A percentile compares a stretch with the other conserved stretches of the same genome.
Conservation (phyloP, 192 early-diverging fungal species). For the Coemansia sp. region DNA sequence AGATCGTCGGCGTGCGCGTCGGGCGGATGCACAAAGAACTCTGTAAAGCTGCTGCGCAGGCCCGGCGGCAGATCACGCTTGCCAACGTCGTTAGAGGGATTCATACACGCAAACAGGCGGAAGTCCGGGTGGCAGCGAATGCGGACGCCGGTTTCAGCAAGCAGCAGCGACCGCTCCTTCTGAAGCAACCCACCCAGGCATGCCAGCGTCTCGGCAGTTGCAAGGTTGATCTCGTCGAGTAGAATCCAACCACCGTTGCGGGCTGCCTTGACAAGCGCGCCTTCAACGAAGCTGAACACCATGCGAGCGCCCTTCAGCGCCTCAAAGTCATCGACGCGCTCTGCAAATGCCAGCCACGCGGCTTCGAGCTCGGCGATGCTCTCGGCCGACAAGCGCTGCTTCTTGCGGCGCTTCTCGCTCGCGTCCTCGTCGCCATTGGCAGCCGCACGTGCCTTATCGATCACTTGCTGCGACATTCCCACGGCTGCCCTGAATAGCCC, state of each 20-base stretch:
- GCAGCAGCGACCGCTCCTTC: slow-evolving; percentile 77
- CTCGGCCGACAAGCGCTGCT: slow-evolving; percentile 39
- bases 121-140: slow-evolving; percentile 89
- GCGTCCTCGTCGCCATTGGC: slow-evolving; percentile 25
- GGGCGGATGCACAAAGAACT: slow-evolving; percentile 92
- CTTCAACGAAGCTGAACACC: slow-evolving; percentile 94
- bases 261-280: slow-evolving; percentile 87
- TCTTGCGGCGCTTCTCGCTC: slow-evolving; percentile 8
- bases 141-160: slow-evolving; percentile 93
- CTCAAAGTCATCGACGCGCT: slow-evolving; percentile 68
- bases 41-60: slow-evolving; percentile 89
- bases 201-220: slow-evolving; percentile 93
- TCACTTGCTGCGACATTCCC: slow-evolving; percentile 26
- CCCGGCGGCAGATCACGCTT: slow-evolving; percentile 94
- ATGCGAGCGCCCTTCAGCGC: slow-evolving; percentile 60
- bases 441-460: slow-evolving; percentile 9
- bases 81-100: slow-evolving; percentile 97
- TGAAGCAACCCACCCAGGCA: slow-evolving; percentile 89
- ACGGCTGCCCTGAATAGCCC: slow-evolving; percentile 72
- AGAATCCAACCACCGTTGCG: slow-evolving; percentile 93
- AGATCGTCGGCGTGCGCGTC: slow-evolving; percentile 84
- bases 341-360: slow-evolving; percentile 78
- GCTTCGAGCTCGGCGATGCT: slow-evolving; percentile 44
- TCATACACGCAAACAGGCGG: slow-evolving; percentile 98
- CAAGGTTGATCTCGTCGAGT: slow-evolving; percentile 97